Conservation (phyloP, 352 stramenopile genomes). For the Globisporangium camurandrum region DNA sequence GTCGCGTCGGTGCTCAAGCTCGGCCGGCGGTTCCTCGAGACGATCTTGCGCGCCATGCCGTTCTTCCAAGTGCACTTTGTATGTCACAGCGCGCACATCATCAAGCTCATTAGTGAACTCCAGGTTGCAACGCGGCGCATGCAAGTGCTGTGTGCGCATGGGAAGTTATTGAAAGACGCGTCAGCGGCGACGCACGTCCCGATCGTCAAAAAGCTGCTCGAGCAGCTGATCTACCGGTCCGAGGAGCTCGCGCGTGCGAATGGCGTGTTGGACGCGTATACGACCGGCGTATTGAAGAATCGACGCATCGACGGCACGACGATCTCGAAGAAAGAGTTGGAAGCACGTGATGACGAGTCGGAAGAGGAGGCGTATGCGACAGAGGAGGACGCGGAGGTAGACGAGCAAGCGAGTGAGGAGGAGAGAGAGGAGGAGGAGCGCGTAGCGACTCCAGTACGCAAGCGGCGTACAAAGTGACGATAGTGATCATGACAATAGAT, state of each 20-base stretch:
- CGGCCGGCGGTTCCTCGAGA: conserved; percentile 44
- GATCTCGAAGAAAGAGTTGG: conserved; percentile 36
- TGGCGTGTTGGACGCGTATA: conserved; percentile 47
- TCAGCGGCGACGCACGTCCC: conserved; percentile 46
- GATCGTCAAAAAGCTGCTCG: conserved; percentile 55
- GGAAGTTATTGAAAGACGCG: conserved; percentile 49
- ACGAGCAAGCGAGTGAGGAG: not conserved
- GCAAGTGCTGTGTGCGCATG: conserved; percentile 55
- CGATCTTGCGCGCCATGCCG: conserved; percentile 39
- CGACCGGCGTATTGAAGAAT: conserved; percentile 58
- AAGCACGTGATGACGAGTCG: conserved; percentile 14
- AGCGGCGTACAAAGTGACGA: conserved; percentile 7
- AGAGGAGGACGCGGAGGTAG: conserved; percentile 15
- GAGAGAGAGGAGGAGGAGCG: not conserved
- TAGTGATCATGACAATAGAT: too few species aligned
- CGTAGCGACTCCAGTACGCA: too few species aligned
- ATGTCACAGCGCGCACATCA: conserved; percentile 30
- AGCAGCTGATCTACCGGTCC: conserved; percentile 47
- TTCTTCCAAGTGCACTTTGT: conserved; percentile 49
- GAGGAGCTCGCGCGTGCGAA: conserved; percentile 50
- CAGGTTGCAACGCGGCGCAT: conserved; percentile 54
- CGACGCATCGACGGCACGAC: conserved; percentile 57
- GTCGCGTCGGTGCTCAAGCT: conserved; percentile 43
- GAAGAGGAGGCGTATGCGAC: conserved; percentile 13
- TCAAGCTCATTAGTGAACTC: conserved; percentile 45